Evolutionary conservation across 2,329 filamentous ascomycete genomes (phyloP).

Genomic region (Exophiala sp.): DNA sequence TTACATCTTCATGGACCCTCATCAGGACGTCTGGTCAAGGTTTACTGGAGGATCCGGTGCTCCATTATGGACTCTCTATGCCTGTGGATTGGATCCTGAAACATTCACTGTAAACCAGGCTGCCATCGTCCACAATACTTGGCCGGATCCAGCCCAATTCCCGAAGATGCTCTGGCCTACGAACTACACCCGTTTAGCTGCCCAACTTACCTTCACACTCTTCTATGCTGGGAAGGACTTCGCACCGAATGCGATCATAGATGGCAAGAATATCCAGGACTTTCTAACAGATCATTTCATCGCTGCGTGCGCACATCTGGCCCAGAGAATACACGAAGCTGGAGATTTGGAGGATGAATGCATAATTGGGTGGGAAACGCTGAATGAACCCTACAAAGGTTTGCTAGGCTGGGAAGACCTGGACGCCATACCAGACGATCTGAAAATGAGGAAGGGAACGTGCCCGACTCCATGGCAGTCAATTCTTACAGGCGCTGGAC

Average conservation of each 20-base stretch:
- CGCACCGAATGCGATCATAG: slow-evolving; percentile 90
- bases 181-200: slow-evolving; percentile 83
- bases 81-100: slow-evolving; percentile 81
- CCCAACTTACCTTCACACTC: slow-evolving; percentile 85
- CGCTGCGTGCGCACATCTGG: slow-evolving; percentile 71
- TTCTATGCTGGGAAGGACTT: slow-evolving; percentile 91
- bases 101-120: slow-evolving; percentile 82
- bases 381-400: slow-evolving; percentile 92
- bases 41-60: slow-evolving; percentile 92
- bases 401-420: slow-evolving; percentile 79
- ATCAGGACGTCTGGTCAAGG: slow-evolving; percentile 98
- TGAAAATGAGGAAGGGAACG: slow-evolving; percentile 86
- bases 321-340: slow-evolving; percentile 77
- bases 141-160: slow-evolving; percentile 73
- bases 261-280: slow-evolving; percentile 93
- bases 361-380: slow-evolving; percentile 89
- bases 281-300: slow-evolving; percentile 86
- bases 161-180: slow-evolving; percentile 99
- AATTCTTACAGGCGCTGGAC: slow-evolving; percentile 82
- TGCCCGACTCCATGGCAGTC: slow-evolving; percentile 92
- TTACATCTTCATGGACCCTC: slow-evolving; percentile 96
- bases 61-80: slow-evolving; percentile 96
- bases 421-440: slow-evolving; percentile 72
- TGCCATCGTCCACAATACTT: slow-evolving; percentile 91
- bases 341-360: slow-evolving; percentile 80